phyloP scores from a whole-genome alignment of 192 early-diverging fungal genomes.

The Linnemannia elongata region DNA sequence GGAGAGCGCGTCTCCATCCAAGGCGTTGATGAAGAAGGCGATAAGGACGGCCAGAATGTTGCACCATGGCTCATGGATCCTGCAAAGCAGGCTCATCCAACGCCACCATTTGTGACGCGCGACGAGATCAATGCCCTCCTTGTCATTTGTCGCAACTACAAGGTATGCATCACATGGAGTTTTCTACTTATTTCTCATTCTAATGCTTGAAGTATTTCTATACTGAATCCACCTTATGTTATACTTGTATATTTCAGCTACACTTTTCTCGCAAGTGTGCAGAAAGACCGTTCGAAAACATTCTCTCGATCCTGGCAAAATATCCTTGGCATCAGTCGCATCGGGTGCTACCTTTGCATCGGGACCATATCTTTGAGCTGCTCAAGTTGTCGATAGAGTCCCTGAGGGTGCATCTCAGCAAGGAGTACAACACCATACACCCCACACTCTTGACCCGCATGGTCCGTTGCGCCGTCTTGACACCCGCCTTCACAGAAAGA shows the following conservation, averaged over 20 bases:
- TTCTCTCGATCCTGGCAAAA: slow-evolving; percentile 78
- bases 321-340: slow-evolving; percentile 81
- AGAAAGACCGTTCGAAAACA: slow-evolving; percentile 82
- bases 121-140: slow-evolving; percentile 83
- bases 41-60: not conserved
- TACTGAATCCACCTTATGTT: not conserved
- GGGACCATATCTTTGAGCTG: slow-evolving; percentile 76
- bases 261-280: slow-evolving; percentile 83
- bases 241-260: slow-evolving; percentile 54
- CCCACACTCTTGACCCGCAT: slow-evolving; percentile 65
- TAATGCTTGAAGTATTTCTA: not conserved
- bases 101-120: slow-evolving; percentile 65
- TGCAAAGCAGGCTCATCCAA: slow-evolving; percentile 1
- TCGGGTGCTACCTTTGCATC: slow-evolving; percentile 71
- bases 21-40: not conserved
- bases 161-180: slow-evolving; percentile 55
- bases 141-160: slow-evolving; percentile 79
- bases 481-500: slow-evolving; percentile 80
- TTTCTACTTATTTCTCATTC: not conserved
- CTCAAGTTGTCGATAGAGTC: slow-evolving; percentile 72
- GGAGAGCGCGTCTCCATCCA: slow-evolving; percentile 6
- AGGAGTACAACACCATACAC: slow-evolving; percentile 71
- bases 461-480: slow-evolving; percentile 74
- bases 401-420: slow-evolving; percentile 68
- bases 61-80: not conserved